phyloP scores from a whole-genome alignment of 306 rosid species.

The Cucurbita argyrosperma region DNA sequence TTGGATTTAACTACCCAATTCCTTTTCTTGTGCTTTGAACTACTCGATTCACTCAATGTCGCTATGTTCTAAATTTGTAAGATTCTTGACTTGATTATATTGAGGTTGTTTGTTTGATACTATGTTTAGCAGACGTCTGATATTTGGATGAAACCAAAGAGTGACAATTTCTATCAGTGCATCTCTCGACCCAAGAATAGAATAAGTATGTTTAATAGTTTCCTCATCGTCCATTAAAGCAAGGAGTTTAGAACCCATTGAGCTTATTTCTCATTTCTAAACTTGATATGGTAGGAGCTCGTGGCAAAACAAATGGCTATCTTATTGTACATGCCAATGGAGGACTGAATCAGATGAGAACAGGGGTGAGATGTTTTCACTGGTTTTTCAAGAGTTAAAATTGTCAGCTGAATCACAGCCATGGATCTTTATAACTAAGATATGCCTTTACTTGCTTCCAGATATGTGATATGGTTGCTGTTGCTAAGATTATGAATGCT shows the following conservation, averaged over 20 bases:
- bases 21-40: background rate
- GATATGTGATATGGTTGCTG: conserved; percentile 99
- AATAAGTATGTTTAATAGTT: conserved; percentile 33
- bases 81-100: background rate
- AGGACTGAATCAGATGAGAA: conserved; percentile 99
- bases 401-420: background rate
- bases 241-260: background rate
- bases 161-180: conserved; percentile 49
- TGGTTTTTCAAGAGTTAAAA: background rate
- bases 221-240: background rate
- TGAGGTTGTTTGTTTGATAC: background rate
- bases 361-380: conserved; percentile 50
- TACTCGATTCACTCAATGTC: background rate
- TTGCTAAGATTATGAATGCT: conserved; percentile 92
- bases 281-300: conserved; percentile 21
- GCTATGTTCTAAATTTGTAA: background rate
- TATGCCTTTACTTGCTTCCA: conserved; percentile 18
- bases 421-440: conserved; percentile 17
- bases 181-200: conserved; percentile 42
- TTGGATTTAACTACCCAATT: background rate
- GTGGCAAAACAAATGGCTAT: conserved; percentile 63
- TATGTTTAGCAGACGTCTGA: conserved; percentile 43
- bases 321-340: conserved; percentile 92
- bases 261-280: background rate
- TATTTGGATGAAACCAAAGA: conserved; percentile 81